A percentile compares a stretch with the other conserved stretches of the same genome.
Conservation (phyloP, 1,139 yeast species). For the Candida sp. region DNA sequence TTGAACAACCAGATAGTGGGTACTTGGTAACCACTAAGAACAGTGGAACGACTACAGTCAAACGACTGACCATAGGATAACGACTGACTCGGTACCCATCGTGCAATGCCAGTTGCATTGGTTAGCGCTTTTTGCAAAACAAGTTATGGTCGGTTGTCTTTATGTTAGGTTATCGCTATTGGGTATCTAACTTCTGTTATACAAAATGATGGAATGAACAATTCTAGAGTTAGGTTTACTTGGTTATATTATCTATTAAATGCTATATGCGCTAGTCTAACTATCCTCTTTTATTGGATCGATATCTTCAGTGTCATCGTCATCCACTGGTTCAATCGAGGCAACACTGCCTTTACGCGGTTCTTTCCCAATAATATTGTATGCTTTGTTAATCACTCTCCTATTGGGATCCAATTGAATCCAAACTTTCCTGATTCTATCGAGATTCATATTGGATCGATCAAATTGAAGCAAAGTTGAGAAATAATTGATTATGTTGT, state of each 20-base stretch:
- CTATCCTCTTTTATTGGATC: background rate
- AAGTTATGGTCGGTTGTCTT: no score
- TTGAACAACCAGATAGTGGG: no score
- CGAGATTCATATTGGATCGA: slow-evolving; percentile 41
- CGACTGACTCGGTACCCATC: no score
- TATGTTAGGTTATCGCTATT: no score
- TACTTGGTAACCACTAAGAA: no score
- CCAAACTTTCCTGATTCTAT: slow-evolving; percentile 43
- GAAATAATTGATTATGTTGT: slow-evolving; percentile 27
- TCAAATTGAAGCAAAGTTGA: slow-evolving; percentile 34
- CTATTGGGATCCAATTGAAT: slow-evolving; percentile 44
- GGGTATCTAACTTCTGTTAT: no score
- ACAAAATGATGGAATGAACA: no score
- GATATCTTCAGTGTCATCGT: background rate
- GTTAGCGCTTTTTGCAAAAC: no score
- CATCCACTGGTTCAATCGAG: background rate
- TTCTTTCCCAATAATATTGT: slow-evolving; percentile 32
- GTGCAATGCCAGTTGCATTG: no score
- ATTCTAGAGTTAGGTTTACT: no score
- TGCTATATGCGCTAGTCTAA: background rate
- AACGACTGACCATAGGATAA: no score
- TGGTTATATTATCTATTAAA: background rate
- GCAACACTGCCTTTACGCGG: slow-evolving; percentile 10
- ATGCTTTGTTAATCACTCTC: slow-evolving; percentile 34
- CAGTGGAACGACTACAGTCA: no score